Evolutionary conservation across 2,329 filamentous ascomycete species (phyloP).

Genomic region (Pestalotiopsis sp.): DNA sequence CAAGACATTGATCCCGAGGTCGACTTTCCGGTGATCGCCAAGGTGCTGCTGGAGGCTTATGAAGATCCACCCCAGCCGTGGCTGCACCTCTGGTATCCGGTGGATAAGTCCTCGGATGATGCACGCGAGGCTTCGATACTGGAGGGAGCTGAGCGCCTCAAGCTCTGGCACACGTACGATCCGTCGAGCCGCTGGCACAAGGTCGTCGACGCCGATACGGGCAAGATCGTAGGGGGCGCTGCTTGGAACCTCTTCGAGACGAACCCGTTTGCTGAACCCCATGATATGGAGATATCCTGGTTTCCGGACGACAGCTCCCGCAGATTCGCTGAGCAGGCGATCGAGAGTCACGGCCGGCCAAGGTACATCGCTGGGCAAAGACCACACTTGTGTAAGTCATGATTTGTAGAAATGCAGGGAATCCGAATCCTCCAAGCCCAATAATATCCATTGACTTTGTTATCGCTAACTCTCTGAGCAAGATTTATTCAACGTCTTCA

Average conservation of each 20-base stretch:
- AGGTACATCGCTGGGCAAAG: conserved; percentile 19
- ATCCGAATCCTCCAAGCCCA: neutral
- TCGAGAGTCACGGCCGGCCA: conserved; percentile 17
- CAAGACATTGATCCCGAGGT: conserved; percentile 19
- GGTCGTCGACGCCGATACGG: conserved; percentile 31
- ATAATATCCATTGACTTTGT: neutral
- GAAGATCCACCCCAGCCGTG: conserved; percentile 30
- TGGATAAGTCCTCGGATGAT: conserved; percentile 20
- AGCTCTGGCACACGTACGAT: conserved; percentile 27
- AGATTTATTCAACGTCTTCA: conserved; percentile 28
- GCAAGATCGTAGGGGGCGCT: conserved; percentile 29
- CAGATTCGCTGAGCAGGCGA: conserved; percentile 21
- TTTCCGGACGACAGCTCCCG: conserved; percentile 32
- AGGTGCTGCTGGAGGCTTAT: conserved; percentile 27
- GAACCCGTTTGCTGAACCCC: conserved; percentile 27
- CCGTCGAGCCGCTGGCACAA: conserved; percentile 32
- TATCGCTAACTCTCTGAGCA: neutral
- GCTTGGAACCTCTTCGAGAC: conserved; percentile 31
- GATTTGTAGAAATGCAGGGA: neutral
- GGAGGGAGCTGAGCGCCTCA: conserved; percentile 21
- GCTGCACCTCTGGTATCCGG: conserved; percentile 29
- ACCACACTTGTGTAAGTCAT: conserved; percentile 25
- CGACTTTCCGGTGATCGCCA: conserved; percentile 27
- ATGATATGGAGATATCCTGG: conserved; percentile 27
- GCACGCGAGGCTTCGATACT: conserved; percentile 24